A percentile compares a stretch with the other conserved stretches of the same genome.
These are phyloP conservation scores for Thelonectria blattea DNA, from an alignment of 2,329 filamentous ascomycete species.

Conservation along the genomic window DNA sequence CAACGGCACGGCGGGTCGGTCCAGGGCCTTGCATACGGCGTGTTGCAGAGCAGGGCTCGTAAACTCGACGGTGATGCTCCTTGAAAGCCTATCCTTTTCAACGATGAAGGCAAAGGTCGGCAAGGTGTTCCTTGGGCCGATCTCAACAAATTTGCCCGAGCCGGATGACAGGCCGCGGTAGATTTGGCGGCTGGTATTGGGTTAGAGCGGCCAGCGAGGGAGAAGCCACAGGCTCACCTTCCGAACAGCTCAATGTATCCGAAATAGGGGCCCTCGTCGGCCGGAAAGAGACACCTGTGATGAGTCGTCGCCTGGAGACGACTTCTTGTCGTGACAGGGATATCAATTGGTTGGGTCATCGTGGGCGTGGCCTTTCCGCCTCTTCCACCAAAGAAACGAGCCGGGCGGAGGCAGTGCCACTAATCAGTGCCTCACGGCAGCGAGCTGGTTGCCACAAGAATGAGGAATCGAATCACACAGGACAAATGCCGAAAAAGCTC, in stretches of 20 bases:
- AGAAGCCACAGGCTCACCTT: slow-evolving; percentile 28
- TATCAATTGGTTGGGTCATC: slow-evolving; percentile 37
- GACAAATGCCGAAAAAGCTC: neutral
- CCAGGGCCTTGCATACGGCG: slow-evolving; percentile 47
- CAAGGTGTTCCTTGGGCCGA: slow-evolving; percentile 24
- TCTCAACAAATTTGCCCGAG: slow-evolving; percentile 36
- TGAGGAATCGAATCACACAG: slow-evolving; percentile 8
- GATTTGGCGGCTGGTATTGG: slow-evolving; percentile 30
- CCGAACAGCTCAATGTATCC: slow-evolving; percentile 35
- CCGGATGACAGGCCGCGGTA: slow-evolving; percentile 38
- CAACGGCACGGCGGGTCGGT: slow-evolving; percentile 5
- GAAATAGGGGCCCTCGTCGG: slow-evolving; percentile 33
- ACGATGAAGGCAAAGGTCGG: slow-evolving; percentile 37
- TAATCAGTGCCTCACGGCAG: neutral
- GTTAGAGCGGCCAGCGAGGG: slow-evolving; percentile 13
- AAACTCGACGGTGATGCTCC: slow-evolving; percentile 33
- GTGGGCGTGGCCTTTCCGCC: neutral
- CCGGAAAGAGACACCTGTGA: slow-evolving; percentile 24
- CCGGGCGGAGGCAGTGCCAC: neutral
- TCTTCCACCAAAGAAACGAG: neutral
- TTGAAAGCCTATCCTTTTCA: slow-evolving; percentile 34
- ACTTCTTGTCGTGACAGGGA: slow-evolving; percentile 27
- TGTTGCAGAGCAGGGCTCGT: slow-evolving; percentile 47
- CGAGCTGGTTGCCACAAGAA: slow-evolving; percentile 11
- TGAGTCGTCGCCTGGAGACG: slow-evolving; percentile 11